Evolutionary conservation across 2,329 filamentous ascomycete genomes (phyloP).

Genomic region (Pseudocercospora eumusae): DNA sequence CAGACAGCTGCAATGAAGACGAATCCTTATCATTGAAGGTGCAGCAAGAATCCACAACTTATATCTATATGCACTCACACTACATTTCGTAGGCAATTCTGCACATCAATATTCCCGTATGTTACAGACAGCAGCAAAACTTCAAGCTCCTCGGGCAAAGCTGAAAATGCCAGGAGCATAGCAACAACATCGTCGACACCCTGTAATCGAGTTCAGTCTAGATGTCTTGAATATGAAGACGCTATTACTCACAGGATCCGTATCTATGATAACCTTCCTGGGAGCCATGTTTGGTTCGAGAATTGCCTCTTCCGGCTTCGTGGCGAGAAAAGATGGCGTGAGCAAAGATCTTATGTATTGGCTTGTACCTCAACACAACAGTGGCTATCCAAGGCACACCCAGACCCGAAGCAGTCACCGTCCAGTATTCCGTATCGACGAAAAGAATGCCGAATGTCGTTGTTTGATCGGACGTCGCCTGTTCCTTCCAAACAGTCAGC

Average conservation of each 20-base stretch:
- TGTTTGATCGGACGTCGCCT: constrained; percentile 16
- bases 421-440: neutral
- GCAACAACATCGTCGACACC: constrained; percentile 17
- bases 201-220: neutral
- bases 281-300: constrained; percentile 42
- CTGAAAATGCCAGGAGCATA: constrained; percentile 79
- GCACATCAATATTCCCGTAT: constrained; percentile 88
- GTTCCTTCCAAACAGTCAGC: neutral
- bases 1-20: neutral
- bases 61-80: constrained; percentile 55
- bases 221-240: neutral
- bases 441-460: constrained; percentile 8
- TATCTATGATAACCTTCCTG: constrained; percentile 85
- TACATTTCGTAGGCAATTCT: constrained; percentile 83
- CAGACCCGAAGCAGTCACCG: constrained; percentile 8
- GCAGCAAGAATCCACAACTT: too few species aligned
- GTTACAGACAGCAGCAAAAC: constrained; percentile 83
- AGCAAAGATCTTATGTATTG: neutral
- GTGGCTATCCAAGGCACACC: neutral
- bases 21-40: neutral
- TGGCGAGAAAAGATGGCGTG: constrained; percentile 6
- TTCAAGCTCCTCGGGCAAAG: constrained; percentile 80
- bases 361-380: neutral
- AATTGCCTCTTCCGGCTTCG: constrained; percentile 8
- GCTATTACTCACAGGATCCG: constrained; percentile 70